A percentile compares a stretch with the other conserved stretches of the same genome.
Evolutionary conservation across 2,329 filamentous ascomycete genomes (phyloP).

Genomic region (Cladobotryum mycophilum): DNA sequence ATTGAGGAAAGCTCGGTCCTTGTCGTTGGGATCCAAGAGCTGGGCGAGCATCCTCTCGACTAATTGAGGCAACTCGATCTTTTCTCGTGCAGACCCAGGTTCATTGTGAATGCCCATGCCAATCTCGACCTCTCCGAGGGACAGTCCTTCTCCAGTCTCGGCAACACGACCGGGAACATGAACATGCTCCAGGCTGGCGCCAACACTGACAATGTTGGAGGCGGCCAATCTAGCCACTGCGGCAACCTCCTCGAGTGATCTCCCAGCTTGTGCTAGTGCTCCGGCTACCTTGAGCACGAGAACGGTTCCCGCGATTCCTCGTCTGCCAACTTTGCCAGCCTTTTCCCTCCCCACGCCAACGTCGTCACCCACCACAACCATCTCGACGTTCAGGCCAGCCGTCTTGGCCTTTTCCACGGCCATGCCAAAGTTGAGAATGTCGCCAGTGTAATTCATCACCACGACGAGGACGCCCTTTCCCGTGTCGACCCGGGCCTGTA

Average conservation of each 20-base stretch:
- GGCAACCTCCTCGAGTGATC: constrained; percentile 62
- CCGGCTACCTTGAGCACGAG: constrained; percentile 87
- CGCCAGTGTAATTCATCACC: constrained; percentile 92
- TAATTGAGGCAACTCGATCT: constrained; percentile 46
- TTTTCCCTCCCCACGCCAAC: constrained; percentile 77
- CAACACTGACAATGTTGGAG: constrained; percentile 75
- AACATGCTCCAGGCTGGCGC: constrained; percentile 82
- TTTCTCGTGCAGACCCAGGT: constrained; percentile 48
- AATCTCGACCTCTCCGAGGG: constrained; percentile 51
- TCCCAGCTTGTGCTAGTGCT: constrained; percentile 69
- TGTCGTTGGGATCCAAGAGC: constrained; percentile 58
- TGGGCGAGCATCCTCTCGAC: constrained; percentile 62
- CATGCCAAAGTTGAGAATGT: constrained; percentile 89
- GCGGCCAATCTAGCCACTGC: constrained; percentile 65
- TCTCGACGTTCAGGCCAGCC: constrained; percentile 69
- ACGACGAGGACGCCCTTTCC: constrained; percentile 76
- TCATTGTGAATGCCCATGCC: constrained; percentile 80
- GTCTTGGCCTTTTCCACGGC: constrained; percentile 87
- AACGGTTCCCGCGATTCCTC: constrained; percentile 87
- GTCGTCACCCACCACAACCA: constrained; percentile 89
- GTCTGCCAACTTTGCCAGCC: constrained; percentile 84
- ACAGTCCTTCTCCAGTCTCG: constrained; percentile 52
- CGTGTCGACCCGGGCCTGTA: constrained; percentile 65
- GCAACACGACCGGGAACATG: constrained; percentile 75
- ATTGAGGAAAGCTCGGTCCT: constrained; percentile 63